Percentiles rank a stretch among this genome's conserved stretches.
Evolutionary conservation across 2,329 filamentous ascomycete species (phyloP).

Genomic region (Colletotrichum zoysiae): DNA sequence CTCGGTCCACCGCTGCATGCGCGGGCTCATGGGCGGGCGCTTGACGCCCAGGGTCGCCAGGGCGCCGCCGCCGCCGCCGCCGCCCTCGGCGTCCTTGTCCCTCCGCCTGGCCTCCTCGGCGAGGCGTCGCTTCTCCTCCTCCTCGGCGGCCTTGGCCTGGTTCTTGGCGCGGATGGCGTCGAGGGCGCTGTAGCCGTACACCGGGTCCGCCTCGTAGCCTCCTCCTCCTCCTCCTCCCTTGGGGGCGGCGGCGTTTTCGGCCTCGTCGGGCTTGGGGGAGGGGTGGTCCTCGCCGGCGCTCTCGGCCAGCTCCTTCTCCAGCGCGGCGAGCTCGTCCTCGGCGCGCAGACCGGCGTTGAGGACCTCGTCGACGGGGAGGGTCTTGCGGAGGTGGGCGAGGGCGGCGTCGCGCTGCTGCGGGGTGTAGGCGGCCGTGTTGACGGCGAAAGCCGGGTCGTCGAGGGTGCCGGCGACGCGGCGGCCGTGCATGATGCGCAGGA

Average conservation of each 20-base stretch:
- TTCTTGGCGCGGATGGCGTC: constrained; percentile 69
- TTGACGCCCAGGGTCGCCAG: constrained; percentile 55
- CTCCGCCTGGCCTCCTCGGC: constrained; percentile 55
- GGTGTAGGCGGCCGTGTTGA: constrained; percentile 61
- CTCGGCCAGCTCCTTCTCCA: constrained; percentile 57
- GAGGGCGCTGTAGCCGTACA: constrained; percentile 69
- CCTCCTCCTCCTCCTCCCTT: constrained; percentile 30
- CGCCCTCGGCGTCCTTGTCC: constrained; percentile 45
- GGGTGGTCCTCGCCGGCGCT: constrained; percentile 42
- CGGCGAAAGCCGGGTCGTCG: constrained; percentile 66
- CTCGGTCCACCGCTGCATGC: constrained; percentile 57
- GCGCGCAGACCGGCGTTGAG: constrained; percentile 71
- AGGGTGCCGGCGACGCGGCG: constrained; percentile 74
- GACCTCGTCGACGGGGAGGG: constrained; percentile 70
- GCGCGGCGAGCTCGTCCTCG: constrained; percentile 69
- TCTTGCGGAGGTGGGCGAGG: constrained; percentile 67
- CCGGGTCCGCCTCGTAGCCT: constrained; percentile 55
- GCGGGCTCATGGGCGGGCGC: constrained; percentile 56
- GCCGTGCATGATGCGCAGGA: constrained; percentile 72
- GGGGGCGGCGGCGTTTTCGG: constrained; percentile 41
- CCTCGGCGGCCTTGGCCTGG: constrained; percentile 61
- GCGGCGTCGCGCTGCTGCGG: constrained; percentile 58
- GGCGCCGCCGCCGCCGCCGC: too few species aligned
- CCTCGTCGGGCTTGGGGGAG: constrained; percentile 38
- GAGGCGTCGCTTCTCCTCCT: constrained; percentile 46